Evolutionary conservation across 2,329 filamentous ascomycete species (phyloP).

Genomic region (Nothophoma quercina): DNA sequence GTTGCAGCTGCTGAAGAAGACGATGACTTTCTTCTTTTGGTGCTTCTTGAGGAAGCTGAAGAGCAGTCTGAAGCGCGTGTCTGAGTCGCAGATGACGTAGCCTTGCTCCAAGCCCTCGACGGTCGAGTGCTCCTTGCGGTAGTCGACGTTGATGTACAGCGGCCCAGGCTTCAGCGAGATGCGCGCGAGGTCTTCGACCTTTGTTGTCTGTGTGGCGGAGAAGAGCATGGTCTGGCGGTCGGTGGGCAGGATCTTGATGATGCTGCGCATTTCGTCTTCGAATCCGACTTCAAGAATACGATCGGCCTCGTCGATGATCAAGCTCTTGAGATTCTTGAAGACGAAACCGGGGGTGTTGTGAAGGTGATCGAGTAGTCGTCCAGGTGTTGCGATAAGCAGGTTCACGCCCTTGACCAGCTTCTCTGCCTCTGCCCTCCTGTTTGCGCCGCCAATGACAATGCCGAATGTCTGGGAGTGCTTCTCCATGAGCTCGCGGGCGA

Average conservation of each 20-base stretch:
- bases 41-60: constrained; percentile 95
- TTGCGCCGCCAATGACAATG: constrained; percentile 95
- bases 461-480: constrained; percentile 95
- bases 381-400: constrained; percentile 90
- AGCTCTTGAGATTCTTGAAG: constrained; percentile 90
- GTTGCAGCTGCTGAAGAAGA: constrained; percentile 87
- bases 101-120: constrained; percentile 95
- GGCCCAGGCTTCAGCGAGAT: constrained; percentile 92
- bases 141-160: constrained; percentile 96
- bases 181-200: constrained; percentile 94
- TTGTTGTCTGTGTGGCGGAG: constrained; percentile 97
- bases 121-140: constrained; percentile 86
- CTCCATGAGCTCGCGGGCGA: constrained; percentile 90
- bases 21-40: constrained; percentile 95
- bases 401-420: constrained; percentile 96
- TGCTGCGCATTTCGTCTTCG: constrained; percentile 97
- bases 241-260: constrained; percentile 88
- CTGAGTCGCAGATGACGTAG: constrained; percentile 91
- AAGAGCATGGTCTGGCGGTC: constrained; percentile 98
- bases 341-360: constrained; percentile 89
- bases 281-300: constrained; percentile 97
- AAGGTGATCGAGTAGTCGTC: constrained; percentile 89
- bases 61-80: constrained; percentile 90
- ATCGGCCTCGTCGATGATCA: constrained; percentile 97
- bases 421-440: constrained; percentile 86